Evolutionary conservation across 23 red algal genomes (phyloP).

Genomic region (Gracilaria domingensis): DNA sequence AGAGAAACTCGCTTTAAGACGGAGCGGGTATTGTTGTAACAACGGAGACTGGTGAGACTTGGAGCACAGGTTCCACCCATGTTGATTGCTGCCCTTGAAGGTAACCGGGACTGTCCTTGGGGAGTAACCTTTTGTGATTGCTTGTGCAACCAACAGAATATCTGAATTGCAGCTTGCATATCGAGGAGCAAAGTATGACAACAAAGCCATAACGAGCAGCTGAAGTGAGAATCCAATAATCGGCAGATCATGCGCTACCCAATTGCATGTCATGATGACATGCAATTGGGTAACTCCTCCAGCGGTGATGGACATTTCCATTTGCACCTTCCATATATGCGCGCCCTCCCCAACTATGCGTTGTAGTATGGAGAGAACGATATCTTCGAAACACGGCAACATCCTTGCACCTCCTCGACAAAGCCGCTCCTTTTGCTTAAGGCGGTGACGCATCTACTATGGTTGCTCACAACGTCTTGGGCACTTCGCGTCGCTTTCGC

Average conservation of each 20-base stretch:
- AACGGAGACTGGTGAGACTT: neutral
- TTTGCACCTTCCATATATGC: neutral
- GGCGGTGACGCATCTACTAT: neutral
- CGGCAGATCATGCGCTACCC: no score
- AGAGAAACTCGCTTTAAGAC: neutral
- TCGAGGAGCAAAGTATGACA: neutral
- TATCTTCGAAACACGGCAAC: neutral
- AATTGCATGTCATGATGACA: no score
- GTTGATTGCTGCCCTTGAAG: neutral
- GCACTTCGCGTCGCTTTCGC: conserved; percentile 19
- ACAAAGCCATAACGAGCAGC: neutral
- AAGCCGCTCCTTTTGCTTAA: neutral
- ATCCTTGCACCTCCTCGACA: neutral
- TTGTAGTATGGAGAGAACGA: no score
- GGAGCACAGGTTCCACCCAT: neutral
- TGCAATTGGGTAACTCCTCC: neutral
- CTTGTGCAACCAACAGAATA: no score
- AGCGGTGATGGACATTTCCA: neutral
- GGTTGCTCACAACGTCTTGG: neutral
- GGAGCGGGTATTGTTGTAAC: conserved; percentile 7
- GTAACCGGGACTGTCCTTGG: neutral
- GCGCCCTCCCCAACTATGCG: no score
- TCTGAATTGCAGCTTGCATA: neutral
- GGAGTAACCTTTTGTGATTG: no score
- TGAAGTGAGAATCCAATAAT: neutral